A percentile compares a stretch with the other conserved stretches of the same genome.
phyloP scores from a whole-genome alignment of 2,329 filamentous ascomycete species.

The Mariannaea elegans region DNA sequence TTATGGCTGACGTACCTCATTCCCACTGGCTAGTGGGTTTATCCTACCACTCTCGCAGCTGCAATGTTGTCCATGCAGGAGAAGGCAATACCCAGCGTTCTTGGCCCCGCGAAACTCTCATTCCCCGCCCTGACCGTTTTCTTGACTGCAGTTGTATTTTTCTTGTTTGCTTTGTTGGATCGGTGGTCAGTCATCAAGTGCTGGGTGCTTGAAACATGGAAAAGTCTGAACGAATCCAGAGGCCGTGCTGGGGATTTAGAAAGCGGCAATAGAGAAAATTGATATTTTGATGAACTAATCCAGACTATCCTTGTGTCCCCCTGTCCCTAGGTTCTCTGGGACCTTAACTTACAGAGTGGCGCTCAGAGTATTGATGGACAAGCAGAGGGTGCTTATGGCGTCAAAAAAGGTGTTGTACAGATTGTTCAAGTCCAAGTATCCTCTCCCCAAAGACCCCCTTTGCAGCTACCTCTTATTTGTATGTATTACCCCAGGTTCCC shows the following conservation, averaged over 20 bases:
- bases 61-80: slow-evolving; percentile 29
- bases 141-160: not conserved
- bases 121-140: not conserved
- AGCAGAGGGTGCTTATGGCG: too few relatives aligned
- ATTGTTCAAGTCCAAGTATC: too few relatives aligned
- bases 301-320: too few relatives aligned
- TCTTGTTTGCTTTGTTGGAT: not conserved
- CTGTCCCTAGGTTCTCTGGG: too few relatives aligned
- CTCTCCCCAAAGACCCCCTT: too few relatives aligned
- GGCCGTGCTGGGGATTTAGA: not conserved
- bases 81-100: slow-evolving; percentile 13
- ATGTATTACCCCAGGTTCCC: too few relatives aligned
- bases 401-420: too few relatives aligned
- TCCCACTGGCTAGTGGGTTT: not conserved
- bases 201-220: not conserved
- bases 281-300: too few relatives aligned
- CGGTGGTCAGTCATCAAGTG: not conserved
- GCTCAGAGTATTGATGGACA: too few relatives aligned
- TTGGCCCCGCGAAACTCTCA: slow-evolving; percentile 12
- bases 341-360: too few relatives aligned
- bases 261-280: not conserved
- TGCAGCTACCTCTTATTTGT: too few relatives aligned
- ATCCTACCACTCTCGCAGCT: slow-evolving; percentile 3
- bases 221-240: not conserved
- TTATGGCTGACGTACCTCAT: not conserved